Evolutionary conservation across 202 grass and related monocot genomes (phyloP), one percentile per base, ranked within the genome.

Genomic region (Brachypodium distachyon): DNA sequence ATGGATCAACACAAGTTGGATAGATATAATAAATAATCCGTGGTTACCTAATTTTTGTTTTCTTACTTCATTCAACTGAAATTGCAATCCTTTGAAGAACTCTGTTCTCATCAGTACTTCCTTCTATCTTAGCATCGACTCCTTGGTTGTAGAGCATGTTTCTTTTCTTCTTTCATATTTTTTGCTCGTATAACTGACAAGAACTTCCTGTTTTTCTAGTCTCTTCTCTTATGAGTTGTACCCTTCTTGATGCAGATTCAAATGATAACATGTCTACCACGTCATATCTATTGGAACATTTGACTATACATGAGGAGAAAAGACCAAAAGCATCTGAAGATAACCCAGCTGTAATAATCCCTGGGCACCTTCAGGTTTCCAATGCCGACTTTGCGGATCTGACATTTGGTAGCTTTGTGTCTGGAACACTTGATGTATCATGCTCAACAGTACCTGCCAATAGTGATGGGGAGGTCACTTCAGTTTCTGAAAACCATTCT

Each of bases 391-490:
- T 76, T 48, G 87, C 76, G 18, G 85, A 94, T 64, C 72, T 94
- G 40, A 90, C 87, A 21, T 94, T 94, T 71, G 91, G 91, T 67
- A 94, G 91, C 67, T 94, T 94, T 64, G 87, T 84, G 67, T 93
- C 91, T 62, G 91, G 91, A 67, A 87, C 79, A 78, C 88, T 90
- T 10, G 83, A 84, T 83, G 72, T 70, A 54, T 77, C 91, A 60
- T 77, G 77, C 59, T 46, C 76, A 18, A 63, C 16, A 21, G 84
- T 86, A 36, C 65, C 79, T 80, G 33, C 79, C 49, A 64, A 70
- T 52, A 57, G 72, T 57, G 83, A 87, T 70, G 56, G 10, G 23
- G 87, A 94, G 23, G 82, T 76, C 4, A 7, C 34, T 8, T 28
- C 79, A 41, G 28, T 50, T 69, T 51, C 85, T 28, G 91, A 88